A percentile compares a stretch with the other conserved stretches of the same genome.
phyloP scores from a whole-genome alignment of 805 yeast species.

The Wickerhamiella qilinensis region DNA sequence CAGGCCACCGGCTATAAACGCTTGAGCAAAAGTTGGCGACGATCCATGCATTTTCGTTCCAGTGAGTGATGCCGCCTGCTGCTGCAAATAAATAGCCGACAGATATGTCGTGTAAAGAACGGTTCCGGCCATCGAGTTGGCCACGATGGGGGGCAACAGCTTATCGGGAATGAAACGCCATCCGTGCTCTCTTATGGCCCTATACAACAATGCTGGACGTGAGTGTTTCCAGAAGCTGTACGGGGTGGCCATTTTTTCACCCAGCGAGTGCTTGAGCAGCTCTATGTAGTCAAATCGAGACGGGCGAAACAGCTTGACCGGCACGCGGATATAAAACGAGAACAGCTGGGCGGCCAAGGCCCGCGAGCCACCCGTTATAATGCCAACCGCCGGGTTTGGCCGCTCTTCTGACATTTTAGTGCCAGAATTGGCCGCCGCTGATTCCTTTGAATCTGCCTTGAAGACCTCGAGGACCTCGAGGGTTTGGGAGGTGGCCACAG shows the following conservation, averaged over 20 bases:
- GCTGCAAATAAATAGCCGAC: conserved; percentile 18
- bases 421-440: too few species aligned
- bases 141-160: conserved; percentile 72
- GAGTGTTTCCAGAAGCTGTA: conserved; percentile 51
- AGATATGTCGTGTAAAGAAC: conserved; percentile 74
- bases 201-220: conserved; percentile 52
- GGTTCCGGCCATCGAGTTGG: conserved; percentile 79
- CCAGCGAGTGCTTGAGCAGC: conserved; percentile 19
- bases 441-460: too few species aligned
- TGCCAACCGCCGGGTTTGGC: conserved; percentile 38
- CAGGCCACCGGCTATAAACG: conserved; percentile 62
- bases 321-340: conserved; percentile 62
- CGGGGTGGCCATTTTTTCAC: conserved; percentile 13
- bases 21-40: conserved; percentile 32
- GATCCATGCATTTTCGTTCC: conserved; percentile 16
- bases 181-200: conserved; percentile 61
- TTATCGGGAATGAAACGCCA: conserved; percentile 78
- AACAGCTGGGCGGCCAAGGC: conserved; percentile 69
- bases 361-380: conserved; percentile 72
- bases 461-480: too few species aligned
- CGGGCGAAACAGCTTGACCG: conserved; percentile 76
- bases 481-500: too few species aligned
- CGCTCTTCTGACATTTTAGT: conserved; percentile 4
- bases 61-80: conserved; percentile 9
- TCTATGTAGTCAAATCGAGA: conserved; percentile 69